These are phyloP conservation scores for Populus hybrid DNA, from an alignment of 441 rosid genomes.

Conservation along the genomic window DNA sequence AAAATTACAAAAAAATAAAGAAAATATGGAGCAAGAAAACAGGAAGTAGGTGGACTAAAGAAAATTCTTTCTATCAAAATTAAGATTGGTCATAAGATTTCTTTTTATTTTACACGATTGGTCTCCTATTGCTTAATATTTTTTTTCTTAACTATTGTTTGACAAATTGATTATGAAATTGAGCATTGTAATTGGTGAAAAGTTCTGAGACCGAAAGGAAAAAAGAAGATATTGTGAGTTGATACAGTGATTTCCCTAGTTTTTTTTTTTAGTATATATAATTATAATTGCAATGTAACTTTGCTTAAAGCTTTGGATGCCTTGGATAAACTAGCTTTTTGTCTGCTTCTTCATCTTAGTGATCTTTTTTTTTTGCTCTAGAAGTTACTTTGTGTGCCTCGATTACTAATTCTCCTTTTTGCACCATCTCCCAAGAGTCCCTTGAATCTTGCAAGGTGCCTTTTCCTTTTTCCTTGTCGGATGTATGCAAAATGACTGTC, in stretches of 20 bases:
- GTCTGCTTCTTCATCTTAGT: neutral
- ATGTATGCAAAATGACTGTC: neutral
- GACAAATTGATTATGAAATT: neutral
- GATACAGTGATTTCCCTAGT: neutral
- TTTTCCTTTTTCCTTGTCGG: neutral
- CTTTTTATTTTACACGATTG: no score
- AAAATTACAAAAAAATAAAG: no score
- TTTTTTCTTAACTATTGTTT: no score
- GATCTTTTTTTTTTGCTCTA: neutral
- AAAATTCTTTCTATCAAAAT: no score
- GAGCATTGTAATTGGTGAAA: no score
- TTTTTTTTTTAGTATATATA: no score
- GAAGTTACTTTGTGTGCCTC: neutral
- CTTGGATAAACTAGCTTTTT: neutral
- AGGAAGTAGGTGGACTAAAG: no score
- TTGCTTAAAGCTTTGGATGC: neutral
- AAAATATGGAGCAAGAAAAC: no score
- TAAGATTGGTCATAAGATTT: no score
- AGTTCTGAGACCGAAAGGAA: no score
- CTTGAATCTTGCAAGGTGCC: neutral
- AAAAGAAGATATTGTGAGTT: neutral
- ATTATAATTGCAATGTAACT: no score
- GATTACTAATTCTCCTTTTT: neutral
- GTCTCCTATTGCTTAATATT: no score
- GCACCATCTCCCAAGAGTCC: neutral